Evolutionary conservation across 1,284 basidiomycete genomes (phyloP).

Genomic region (Microstroma glucosiphilum): DNA sequence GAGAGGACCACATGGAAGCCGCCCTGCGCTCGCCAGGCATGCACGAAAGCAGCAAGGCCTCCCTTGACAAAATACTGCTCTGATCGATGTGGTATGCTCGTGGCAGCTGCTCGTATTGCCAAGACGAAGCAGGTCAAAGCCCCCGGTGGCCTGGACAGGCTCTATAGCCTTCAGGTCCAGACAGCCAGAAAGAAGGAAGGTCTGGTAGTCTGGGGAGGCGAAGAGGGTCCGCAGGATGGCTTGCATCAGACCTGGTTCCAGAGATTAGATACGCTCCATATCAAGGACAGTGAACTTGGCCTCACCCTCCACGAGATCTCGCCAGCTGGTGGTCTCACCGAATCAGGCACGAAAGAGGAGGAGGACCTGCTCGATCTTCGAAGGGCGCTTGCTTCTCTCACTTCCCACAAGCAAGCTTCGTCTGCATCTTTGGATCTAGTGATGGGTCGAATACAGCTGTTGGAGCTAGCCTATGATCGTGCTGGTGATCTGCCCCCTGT

Average conservation of each 20-base stretch:
- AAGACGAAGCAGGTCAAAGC: slow-evolving; percentile 11
- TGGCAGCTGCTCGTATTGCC: slow-evolving; percentile 15
- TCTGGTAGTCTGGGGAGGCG: slow-evolving; percentile 14
- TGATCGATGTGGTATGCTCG: slow-evolving; percentile 19
- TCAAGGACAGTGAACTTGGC: background rate
- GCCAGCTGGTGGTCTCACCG: background rate
- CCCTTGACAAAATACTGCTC: slow-evolving; percentile 23
- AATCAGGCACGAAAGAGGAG: background rate
- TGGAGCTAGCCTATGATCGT: slow-evolving; percentile 26
- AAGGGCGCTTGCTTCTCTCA: background rate
- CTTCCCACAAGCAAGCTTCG: background rate
- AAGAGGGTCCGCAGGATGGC: background rate
- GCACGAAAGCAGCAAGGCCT: slow-evolving; percentile 15
- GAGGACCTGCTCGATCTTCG: background rate
- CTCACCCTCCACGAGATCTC: no score
- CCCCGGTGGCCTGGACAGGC: slow-evolving; percentile 8
- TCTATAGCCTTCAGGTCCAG: slow-evolving; percentile 8
- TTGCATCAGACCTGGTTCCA: slow-evolving; percentile 2
- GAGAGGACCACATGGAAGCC: slow-evolving; percentile 22
- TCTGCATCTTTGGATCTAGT: slow-evolving; percentile 1
- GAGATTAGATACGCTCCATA: background rate
- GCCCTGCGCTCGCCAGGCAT: slow-evolving; percentile 12
- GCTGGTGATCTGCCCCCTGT: slow-evolving; percentile 13
- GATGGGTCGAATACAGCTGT: slow-evolving; percentile 8
- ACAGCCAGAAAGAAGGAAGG: slow-evolving; percentile 12